These are phyloP conservation scores for Rostrohypoxylon terebratum DNA, from an alignment of 495 filamentous ascomycete species.

Conservation along the genomic window DNA sequence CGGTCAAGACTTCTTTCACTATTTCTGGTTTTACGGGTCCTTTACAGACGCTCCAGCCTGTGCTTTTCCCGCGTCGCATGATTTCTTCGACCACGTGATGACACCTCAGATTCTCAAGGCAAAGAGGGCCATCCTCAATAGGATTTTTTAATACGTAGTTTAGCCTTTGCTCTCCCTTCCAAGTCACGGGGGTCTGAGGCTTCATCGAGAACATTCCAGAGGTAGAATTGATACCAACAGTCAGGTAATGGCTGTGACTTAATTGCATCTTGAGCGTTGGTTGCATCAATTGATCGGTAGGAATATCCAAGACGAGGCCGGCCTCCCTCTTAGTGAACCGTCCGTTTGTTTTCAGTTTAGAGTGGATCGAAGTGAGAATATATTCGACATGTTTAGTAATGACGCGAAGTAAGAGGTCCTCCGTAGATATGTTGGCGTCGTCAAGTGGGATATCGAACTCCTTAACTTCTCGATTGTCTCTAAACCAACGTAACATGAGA, in stretches of 20 bases:
- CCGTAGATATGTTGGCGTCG: slow-evolving; percentile 73
- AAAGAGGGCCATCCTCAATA: slow-evolving; percentile 63
- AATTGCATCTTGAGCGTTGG: slow-evolving; percentile 76
- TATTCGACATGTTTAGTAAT: slow-evolving; percentile 79
- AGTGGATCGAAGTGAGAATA: slow-evolving; percentile 70
- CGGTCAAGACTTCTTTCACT: slow-evolving; percentile 68
- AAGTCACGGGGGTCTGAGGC: slow-evolving; percentile 56
- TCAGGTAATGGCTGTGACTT: slow-evolving; percentile 65
- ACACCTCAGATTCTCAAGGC: slow-evolving; percentile 69
- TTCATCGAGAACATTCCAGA: slow-evolving; percentile 67
- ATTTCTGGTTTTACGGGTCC: slow-evolving; percentile 68
- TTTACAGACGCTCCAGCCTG: slow-evolving; percentile 70
- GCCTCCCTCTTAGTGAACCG: slow-evolving; percentile 69
- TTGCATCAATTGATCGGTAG: slow-evolving; percentile 70
- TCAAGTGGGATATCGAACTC: slow-evolving; percentile 74
- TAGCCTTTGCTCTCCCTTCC: slow-evolving; percentile 61
- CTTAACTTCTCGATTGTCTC: slow-evolving; percentile 77
- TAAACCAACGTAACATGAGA: slow-evolving; percentile 84
- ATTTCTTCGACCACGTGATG: slow-evolving; percentile 71
- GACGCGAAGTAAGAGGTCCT: slow-evolving; percentile 75
- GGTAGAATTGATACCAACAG: slow-evolving; percentile 76
- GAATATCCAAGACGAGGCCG: slow-evolving; percentile 65
- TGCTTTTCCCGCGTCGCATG: slow-evolving; percentile 65
- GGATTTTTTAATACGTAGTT: slow-evolving; percentile 65
- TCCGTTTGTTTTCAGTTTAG: slow-evolving; percentile 64